A percentile compares a stretch with the other conserved stretches of the same genome.
Conservation (phyloP, 2,329 filamentous ascomycete genomes). For the Beauveria pseudobassiana region DNA sequence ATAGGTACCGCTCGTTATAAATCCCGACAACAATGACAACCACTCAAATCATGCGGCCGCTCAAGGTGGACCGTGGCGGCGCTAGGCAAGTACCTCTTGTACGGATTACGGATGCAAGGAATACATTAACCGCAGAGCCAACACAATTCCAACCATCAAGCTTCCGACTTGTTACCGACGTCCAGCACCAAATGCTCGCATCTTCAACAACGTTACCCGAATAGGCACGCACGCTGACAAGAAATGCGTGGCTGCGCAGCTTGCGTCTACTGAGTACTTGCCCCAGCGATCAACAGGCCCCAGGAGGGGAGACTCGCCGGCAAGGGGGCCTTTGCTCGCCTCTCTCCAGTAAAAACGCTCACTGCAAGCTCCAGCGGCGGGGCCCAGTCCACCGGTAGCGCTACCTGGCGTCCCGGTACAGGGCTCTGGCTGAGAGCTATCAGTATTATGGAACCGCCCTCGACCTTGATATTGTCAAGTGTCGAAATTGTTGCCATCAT, state of each 20-base stretch:
- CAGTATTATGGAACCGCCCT: background rate
- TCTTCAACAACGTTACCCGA: background rate
- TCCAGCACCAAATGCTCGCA: background rate
- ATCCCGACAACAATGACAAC: background rate
- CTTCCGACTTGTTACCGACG: background rate
- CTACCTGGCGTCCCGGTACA: background rate
- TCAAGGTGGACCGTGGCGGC: background rate
- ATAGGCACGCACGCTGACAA: background rate
- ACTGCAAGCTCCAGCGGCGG: background rate
- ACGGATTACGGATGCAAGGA: no score
- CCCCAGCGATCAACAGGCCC: background rate
- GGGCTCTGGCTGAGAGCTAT: background rate
- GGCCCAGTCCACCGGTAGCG: background rate
- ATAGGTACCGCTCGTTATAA: background rate
- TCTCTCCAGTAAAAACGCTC: background rate
- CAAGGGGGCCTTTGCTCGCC: background rate
- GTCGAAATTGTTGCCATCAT: background rate
- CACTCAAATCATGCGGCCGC: background rate
- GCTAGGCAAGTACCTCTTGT: background rate
- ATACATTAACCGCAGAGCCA: background rate
- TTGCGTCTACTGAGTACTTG: background rate
- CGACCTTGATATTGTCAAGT: no score
- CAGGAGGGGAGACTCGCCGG: background rate
- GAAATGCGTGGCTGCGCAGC: background rate
- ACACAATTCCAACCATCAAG: background rate